These are phyloP conservation scores for Cymbopogon citratus DNA, from an alignment of 176 grass and related monocot species.

Conservation along the genomic window DNA sequence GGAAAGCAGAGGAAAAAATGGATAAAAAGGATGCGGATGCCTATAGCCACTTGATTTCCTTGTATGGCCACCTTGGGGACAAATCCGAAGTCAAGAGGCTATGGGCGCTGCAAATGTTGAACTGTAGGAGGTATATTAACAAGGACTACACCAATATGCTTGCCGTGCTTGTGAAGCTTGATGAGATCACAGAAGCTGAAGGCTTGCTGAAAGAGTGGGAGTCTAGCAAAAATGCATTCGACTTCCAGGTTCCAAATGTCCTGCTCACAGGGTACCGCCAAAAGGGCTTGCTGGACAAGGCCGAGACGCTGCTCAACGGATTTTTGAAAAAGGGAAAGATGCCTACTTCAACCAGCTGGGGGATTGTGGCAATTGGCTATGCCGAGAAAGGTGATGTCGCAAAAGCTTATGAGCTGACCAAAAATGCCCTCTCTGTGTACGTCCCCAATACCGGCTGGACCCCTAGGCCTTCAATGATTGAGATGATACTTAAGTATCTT, in stretches of 20 bases:
- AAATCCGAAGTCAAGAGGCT: slow-evolving; percentile 61
- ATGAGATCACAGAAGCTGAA: slow-evolving; percentile 61
- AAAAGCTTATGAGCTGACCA: slow-evolving; percentile 67
- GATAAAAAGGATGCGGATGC: slow-evolving; percentile 32
- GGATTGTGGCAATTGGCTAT: slow-evolving; percentile 61
- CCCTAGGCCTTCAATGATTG: slow-evolving; percentile 42
- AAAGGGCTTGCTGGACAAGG: slow-evolving; percentile 60
- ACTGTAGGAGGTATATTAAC: slow-evolving; percentile 65
- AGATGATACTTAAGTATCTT: slow-evolving; percentile 58
- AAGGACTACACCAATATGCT: slow-evolving; percentile 70
- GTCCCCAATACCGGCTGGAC: slow-evolving; percentile 48
- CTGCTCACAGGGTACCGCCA: slow-evolving; percentile 56
- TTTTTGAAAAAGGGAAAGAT: slow-evolving; percentile 58
- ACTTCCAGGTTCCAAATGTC: slow-evolving; percentile 64
- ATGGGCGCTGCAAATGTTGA: slow-evolving; percentile 62
- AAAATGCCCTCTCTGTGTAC: slow-evolving; percentile 56
- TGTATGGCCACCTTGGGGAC: slow-evolving; percentile 57
- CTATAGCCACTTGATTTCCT: slow-evolving; percentile 65
- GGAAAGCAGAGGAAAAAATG: slow-evolving; percentile 74
- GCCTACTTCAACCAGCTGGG: slow-evolving; percentile 63
- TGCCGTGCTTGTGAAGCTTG: slow-evolving; percentile 54
- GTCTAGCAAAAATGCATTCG: slow-evolving; percentile 43
- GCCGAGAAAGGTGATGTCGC: slow-evolving; percentile 40
- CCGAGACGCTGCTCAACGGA: slow-evolving; percentile 45
- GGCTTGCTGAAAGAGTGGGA: slow-evolving; percentile 80